Evolutionary conservation across 331 rosid species (phyloP).

Genomic region (Saraca asoca): DNA sequence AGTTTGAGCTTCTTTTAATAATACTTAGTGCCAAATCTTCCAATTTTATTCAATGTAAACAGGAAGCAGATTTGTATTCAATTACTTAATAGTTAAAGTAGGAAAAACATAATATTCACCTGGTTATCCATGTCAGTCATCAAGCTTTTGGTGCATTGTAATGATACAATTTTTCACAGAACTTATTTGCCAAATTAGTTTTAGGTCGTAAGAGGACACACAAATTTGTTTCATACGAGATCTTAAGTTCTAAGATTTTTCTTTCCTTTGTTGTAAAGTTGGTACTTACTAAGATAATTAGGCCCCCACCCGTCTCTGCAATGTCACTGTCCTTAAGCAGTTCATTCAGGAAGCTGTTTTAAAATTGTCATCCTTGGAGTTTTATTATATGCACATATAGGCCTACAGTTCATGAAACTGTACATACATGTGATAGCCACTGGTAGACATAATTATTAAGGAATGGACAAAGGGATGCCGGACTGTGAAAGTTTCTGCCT

Average conservation of each 20-base stretch:
- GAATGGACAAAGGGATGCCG: background rate
- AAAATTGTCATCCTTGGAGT: constrained; percentile 1
- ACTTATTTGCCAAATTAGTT: background rate
- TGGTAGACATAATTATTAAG: background rate
- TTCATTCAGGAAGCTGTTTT: background rate
- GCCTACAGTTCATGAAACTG: background rate
- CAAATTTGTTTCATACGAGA: background rate
- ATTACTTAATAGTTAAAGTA: no score
- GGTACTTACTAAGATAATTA: background rate
- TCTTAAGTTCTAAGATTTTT: background rate
- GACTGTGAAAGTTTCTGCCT: constrained; percentile 1
- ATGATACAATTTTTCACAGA: background rate
- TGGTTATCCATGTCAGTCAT: background rate
- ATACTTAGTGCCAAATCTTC: no score
- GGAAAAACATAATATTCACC: no score
- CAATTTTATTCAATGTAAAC: background rate
- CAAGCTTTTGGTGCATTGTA: constrained; percentile 6
- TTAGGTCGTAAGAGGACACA: background rate
- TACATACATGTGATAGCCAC: background rate
- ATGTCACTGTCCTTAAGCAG: no score
- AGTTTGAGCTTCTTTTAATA: no score
- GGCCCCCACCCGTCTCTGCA: no score
- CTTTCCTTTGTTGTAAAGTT: background rate
- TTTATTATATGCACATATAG: background rate
- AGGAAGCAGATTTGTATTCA: no score